phyloP scores from a whole-genome alignment of 2,329 filamentous ascomycete genomes.

The Penicillium sp. region DNA sequence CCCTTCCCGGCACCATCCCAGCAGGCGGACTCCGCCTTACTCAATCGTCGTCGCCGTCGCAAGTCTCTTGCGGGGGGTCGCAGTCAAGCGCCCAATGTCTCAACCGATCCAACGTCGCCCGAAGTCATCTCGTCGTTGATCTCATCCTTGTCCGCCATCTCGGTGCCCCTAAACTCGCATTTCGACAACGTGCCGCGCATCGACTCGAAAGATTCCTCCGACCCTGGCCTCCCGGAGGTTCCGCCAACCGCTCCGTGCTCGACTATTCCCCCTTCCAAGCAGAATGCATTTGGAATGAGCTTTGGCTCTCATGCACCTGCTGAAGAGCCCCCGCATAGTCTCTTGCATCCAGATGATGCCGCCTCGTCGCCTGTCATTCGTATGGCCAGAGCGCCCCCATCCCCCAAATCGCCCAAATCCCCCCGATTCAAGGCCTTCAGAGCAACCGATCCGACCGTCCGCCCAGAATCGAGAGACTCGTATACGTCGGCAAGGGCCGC shows the following conservation, averaged over 20 bases:
- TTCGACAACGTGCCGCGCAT: slow-evolving; percentile 63
- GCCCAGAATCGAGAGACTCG: slow-evolving; percentile 44
- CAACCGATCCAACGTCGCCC: slow-evolving; percentile 49
- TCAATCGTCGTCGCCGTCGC: slow-evolving; percentile 48
- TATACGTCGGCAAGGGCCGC: slow-evolving; percentile 39
- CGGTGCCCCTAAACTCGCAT: slow-evolving; percentile 67
- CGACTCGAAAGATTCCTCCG: slow-evolving; percentile 42
- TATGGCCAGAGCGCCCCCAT: slow-evolving; percentile 79
- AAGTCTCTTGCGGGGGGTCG: slow-evolving; percentile 45
- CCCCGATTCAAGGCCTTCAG: slow-evolving; percentile 51
- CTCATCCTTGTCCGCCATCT: slow-evolving; percentile 63
- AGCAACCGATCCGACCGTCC: slow-evolving; percentile 45
- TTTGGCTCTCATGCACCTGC: slow-evolving; percentile 67
- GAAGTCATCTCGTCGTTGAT: slow-evolving; percentile 63
- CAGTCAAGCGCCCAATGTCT: slow-evolving; percentile 36
- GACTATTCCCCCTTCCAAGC: slow-evolving; percentile 35
- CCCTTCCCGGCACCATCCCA: slow-evolving; percentile 26
- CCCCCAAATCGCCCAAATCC: slow-evolving; percentile 71
- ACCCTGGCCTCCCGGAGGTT: slow-evolving; percentile 29
- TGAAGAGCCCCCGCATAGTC: slow-evolving; percentile 55
- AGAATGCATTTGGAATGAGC: slow-evolving; percentile 67
- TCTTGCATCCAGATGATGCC: slow-evolving; percentile 59
- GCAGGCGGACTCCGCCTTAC: slow-evolving; percentile 35
- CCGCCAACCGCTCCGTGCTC: slow-evolving; percentile 32
- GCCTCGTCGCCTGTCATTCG: slow-evolving; percentile 72